Conservation (phyloP, 176 grass and related monocot species). For the Juncus inflexus region DNA sequence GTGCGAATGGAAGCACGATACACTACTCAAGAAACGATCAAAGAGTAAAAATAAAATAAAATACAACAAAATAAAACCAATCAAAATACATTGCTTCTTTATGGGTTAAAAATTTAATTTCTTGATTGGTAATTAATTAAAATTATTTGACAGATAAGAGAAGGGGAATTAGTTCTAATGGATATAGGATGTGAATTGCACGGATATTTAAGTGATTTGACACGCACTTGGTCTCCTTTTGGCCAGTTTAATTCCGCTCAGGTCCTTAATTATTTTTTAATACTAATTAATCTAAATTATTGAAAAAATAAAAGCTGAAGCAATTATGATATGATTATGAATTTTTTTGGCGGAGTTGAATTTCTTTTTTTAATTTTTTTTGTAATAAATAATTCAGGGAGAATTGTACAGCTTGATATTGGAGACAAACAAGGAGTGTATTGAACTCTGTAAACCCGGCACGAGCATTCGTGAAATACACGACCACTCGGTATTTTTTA, state of each 20-base stretch:
- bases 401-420: slow-evolving; percentile 86
- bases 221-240: slow-evolving; percentile 71
- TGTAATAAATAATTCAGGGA: slow-evolving; percentile 43
- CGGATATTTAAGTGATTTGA: slow-evolving; percentile 91
- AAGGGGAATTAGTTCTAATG: slow-evolving; percentile 86
- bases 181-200: slow-evolving; percentile 97
- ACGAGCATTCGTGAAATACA: slow-evolving; percentile 70
- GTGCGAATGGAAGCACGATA: slow-evolving; percentile 79
- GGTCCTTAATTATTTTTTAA: slow-evolving; percentile 28
- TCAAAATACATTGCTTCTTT: neutral
- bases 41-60: slow-evolving; percentile 39
- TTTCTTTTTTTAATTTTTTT: neutral
- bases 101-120: slow-evolving; percentile 20
- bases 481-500: slow-evolving; percentile 53
- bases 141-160: slow-evolving; percentile 56
- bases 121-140: slow-evolving; percentile 35
- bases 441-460: slow-evolving; percentile 92
- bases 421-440: slow-evolving; percentile 90
- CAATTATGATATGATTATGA: no score
- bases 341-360: no score
- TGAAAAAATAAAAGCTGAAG: neutral
- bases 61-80: slow-evolving; percentile 4
- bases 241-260: slow-evolving; percentile 79
- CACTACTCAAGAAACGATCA: slow-evolving; percentile 94
- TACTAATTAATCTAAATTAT: slow-evolving; percentile 4